Percentiles rank a stretch among this genome's conserved stretches.
Conservation (phyloP, 345 rosid species). For the Dovyalis caffra region DNA sequence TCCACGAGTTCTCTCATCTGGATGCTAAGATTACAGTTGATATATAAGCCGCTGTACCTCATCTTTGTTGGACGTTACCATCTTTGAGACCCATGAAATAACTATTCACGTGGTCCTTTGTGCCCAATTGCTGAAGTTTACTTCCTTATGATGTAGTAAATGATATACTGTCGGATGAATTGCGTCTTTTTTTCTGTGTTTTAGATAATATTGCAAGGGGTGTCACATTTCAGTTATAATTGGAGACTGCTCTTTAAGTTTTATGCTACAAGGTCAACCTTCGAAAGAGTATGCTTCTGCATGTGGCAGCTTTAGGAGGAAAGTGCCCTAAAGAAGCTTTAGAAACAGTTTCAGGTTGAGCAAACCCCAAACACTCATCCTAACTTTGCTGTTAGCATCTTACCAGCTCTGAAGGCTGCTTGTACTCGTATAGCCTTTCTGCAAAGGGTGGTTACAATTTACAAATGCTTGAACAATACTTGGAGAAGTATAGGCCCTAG, state of each 20-base stretch:
- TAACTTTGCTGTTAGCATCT: background rate
- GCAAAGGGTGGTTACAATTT: background rate
- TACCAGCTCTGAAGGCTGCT: background rate
- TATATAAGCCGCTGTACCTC: slow-evolving; percentile 1
- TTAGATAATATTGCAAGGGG: background rate
- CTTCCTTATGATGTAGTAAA: background rate
- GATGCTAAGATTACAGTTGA: slow-evolving; percentile 70
- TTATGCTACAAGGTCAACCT: background rate
- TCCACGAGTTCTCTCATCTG: slow-evolving; percentile 60
- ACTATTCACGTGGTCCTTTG: background rate
- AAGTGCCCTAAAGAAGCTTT: background rate
- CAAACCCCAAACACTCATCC: background rate
- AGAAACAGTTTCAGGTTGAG: background rate
- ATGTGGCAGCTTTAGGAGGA: background rate
- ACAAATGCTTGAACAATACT: background rate
- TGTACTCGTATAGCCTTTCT: background rate
- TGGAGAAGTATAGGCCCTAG: background rate
- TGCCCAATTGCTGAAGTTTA: background rate
- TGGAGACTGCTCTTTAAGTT: background rate
- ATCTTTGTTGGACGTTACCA: background rate
- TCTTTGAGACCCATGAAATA: background rate
- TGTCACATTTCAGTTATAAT: background rate
- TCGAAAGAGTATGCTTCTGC: background rate
- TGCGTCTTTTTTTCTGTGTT: background rate
- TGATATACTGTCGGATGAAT: background rate